phyloP scores from a whole-genome alignment of 371 early-diverging fungal genomes.

The Mucor sp. region DNA sequence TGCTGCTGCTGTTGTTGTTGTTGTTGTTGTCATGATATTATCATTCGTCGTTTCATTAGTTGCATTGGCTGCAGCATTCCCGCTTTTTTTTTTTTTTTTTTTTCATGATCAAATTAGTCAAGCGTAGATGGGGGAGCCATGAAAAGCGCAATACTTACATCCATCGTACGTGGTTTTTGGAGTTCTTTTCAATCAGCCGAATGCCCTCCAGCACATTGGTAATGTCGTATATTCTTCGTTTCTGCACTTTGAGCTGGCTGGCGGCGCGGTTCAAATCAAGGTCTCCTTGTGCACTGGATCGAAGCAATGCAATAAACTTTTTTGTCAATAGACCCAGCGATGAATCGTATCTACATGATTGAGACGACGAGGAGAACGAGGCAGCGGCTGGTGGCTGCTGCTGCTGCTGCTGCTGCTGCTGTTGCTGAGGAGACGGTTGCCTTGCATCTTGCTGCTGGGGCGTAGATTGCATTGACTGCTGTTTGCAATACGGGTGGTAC shows the following conservation, averaged over 20 bases:
- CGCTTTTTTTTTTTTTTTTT: conserved; percentile 21
- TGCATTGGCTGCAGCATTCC: conserved; percentile 2
- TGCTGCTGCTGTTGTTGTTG: neutral
- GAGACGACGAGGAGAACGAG: conserved; percentile 1
- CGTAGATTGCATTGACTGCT: neutral
- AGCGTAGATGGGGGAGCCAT: neutral
- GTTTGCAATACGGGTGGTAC: neutral
- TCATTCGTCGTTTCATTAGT: neutral
- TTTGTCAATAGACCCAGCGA: conserved; percentile 79
- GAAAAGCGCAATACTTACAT: conserved; percentile 66
- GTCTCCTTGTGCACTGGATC: conserved; percentile 63
- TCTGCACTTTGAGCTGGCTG: conserved; percentile 70
- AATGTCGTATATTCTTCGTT: conserved; percentile 87
- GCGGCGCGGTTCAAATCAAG: conserved; percentile 79
- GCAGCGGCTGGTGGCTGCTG: neutral
- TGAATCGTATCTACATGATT: conserved; percentile 39
- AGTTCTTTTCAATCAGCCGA: conserved; percentile 74
- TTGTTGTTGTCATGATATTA: neutral
- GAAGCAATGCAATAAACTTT: conserved; percentile 70
- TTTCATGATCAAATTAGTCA: neutral
- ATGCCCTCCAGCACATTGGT: conserved; percentile 88
- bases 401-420: neutral
- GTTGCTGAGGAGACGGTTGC: neutral
- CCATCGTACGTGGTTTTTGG: conserved; percentile 83
- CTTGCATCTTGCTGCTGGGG: neutral